phyloP scores from a whole-genome alignment of 148 eudicot species.

The Rhododendron ovatum region DNA sequence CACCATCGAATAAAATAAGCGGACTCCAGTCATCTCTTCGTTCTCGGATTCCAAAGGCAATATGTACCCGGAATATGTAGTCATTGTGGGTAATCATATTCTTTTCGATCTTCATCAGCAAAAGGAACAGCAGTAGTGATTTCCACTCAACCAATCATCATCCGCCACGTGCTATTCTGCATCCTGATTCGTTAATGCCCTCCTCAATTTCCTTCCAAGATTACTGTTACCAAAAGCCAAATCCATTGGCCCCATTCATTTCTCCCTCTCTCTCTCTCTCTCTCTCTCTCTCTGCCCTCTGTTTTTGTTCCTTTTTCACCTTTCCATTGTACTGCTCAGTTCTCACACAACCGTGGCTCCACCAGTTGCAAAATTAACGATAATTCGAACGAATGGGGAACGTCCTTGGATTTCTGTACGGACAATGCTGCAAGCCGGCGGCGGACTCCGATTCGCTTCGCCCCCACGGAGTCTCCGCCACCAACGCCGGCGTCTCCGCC shows the following conservation, averaged over 20 bases:
- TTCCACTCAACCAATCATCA: not conserved
- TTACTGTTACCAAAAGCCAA: not conserved
- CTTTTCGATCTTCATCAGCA: not conserved
- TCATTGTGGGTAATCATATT: no score
- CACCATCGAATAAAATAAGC: no score
- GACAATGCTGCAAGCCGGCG: conserved; percentile 46
- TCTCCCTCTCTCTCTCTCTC: not conserved
- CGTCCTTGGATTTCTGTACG: conserved; percentile 48
- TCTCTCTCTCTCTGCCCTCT: not conserved
- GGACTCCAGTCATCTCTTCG: no score
- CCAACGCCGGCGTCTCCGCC: conserved; percentile 61
- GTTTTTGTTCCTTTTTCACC: not conserved
- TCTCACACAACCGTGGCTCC: not conserved
- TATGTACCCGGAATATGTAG: no score
- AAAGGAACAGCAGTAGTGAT: not conserved
- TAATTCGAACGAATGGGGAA: conserved; percentile 57
- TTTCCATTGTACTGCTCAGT: not conserved
- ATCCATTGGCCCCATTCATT: not conserved
- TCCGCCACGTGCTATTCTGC: not conserved
- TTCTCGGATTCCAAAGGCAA: no score
- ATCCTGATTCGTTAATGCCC: not conserved
- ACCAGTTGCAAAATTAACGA: not conserved
- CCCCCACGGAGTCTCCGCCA: conserved; percentile 51
- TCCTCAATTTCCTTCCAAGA: not conserved
- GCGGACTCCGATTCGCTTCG: conserved; percentile 37